Conservation (phyloP, 805 yeast genomes). For the Wickerhamiella cacticola region DNA sequence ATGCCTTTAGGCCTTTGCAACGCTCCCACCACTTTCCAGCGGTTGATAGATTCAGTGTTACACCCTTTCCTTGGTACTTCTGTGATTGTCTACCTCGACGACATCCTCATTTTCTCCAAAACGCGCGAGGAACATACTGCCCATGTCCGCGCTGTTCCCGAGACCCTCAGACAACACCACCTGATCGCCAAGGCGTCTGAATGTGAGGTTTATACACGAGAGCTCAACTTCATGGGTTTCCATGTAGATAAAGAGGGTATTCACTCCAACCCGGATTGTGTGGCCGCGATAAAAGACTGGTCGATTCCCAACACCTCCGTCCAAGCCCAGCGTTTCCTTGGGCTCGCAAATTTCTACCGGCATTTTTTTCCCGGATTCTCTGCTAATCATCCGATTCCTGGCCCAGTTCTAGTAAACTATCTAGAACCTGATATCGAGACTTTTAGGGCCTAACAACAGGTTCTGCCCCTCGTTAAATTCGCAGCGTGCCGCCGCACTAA, state of each 20-base stretch:
- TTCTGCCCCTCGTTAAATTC: too few species aligned
- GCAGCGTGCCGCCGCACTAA: too few species aligned
- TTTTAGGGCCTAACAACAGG: too few species aligned
- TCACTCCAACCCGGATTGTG: background rate
- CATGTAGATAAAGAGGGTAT: background rate
- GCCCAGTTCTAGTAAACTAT: too few species aligned
- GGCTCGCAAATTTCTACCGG: constrained; percentile 3
- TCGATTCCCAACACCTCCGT: background rate
- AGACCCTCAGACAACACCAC: background rate
- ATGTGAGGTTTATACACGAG: background rate
- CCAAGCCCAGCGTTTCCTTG: background rate
- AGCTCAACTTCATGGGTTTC: background rate
- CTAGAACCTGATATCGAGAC: too few species aligned
- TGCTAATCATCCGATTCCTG: too few species aligned
- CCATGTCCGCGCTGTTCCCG: background rate
- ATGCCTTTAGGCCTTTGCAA: background rate
- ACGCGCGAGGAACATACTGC: background rate
- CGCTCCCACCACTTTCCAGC: constrained; percentile 6
- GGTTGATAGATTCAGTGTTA: background rate
- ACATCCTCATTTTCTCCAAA: background rate
- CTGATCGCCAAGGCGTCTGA: background rate
- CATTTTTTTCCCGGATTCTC: background rate
- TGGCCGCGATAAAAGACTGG: background rate
- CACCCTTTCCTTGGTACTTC: background rate
- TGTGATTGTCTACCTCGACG: constrained; percentile 7